Evolutionary conservation across 2,329 filamentous ascomycete species (phyloP).

Genomic region (Colletotrichum siamense): DNA sequence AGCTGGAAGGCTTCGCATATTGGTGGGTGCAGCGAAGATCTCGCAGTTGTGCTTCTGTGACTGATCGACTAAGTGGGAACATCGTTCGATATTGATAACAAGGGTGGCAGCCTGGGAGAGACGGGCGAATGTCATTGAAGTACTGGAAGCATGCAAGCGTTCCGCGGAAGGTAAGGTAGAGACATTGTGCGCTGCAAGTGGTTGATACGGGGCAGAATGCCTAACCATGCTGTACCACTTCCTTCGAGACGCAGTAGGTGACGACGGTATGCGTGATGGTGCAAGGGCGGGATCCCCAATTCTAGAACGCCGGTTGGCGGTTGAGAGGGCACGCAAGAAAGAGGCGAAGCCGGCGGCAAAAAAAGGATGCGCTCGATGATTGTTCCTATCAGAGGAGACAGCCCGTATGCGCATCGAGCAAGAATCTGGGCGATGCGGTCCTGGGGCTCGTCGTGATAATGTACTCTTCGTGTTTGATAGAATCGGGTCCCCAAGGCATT

Average conservation of each 20-base stretch:
- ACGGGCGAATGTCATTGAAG: not conserved
- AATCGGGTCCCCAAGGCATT: not conserved
- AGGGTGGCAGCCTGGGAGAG: not conserved
- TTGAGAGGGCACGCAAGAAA: not conserved
- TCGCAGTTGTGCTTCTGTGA: not conserved
- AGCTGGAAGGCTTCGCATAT: not conserved
- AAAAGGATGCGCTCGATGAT: not conserved
- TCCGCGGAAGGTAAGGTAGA: not conserved
- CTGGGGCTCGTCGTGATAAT: not conserved
- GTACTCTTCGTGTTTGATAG: not conserved
- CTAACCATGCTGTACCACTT: not conserved
- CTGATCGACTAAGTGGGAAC: not conserved
- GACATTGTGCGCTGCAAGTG: not conserved
- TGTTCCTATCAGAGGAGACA: not conserved
- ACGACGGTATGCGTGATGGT: not conserved
- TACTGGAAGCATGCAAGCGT: not conserved
- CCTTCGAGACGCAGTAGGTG: not conserved
- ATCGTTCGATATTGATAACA: conserved; percentile 5
- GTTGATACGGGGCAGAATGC: not conserved
- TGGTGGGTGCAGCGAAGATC: not conserved
- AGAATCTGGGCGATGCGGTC: not conserved
- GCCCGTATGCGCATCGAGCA: not conserved
- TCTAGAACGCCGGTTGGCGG: conserved; percentile 14
- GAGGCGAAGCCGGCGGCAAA: conserved; percentile 17
- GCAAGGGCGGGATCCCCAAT: not conserved